Percentiles rank a stretch among this genome's conserved stretches.
These are phyloP conservation scores for Zarea fungicola DNA, from an alignment of 2,329 filamentous ascomycete species.

Conservation along the genomic window DNA sequence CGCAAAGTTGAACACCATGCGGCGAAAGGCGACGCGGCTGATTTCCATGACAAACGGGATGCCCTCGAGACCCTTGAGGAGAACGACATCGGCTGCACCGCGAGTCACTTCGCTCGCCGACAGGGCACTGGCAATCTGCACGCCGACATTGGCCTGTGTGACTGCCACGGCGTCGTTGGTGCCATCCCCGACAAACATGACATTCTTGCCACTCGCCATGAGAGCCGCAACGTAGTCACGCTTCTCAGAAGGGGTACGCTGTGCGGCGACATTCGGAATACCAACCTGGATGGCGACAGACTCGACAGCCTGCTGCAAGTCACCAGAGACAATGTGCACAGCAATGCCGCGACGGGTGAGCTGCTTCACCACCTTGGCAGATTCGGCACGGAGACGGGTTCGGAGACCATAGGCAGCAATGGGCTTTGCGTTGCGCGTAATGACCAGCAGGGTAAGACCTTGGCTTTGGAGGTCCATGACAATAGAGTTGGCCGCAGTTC, in stretches of 20 bases:
- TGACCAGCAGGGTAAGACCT: conserved; percentile 24
- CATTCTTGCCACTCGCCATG: conserved; percentile 25
- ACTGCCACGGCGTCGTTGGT: conserved; percentile 61
- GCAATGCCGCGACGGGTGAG: conserved; percentile 43
- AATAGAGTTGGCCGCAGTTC: conserved; percentile 18
- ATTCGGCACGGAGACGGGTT: conserved; percentile 31
- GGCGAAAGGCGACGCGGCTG: conserved; percentile 27
- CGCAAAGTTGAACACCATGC: conserved; percentile 55
- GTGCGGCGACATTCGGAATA: conserved; percentile 36
- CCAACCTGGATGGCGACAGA: conserved; percentile 39
- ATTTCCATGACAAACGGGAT: conserved; percentile 48
- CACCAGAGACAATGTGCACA: conserved; percentile 53
- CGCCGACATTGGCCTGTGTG: conserved; percentile 54
- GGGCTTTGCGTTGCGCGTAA: conserved; percentile 24
- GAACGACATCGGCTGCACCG: conserved; percentile 51
- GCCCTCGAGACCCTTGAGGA: conserved; percentile 47
- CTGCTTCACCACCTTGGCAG: conserved; percentile 36
- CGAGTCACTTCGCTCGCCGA: conserved; percentile 48
- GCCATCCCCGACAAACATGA: conserved; percentile 59
- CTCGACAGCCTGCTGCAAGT: conserved; percentile 44
- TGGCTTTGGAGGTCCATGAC: conserved; percentile 17
- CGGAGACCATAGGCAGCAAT: conserved; percentile 46
- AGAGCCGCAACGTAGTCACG: conserved; percentile 43
- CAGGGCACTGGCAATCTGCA: conserved; percentile 46
- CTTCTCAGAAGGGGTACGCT: conserved; percentile 50